phyloP scores from a whole-genome alignment of 1,139 yeast species.

The Magnusiomyces sp. region DNA sequence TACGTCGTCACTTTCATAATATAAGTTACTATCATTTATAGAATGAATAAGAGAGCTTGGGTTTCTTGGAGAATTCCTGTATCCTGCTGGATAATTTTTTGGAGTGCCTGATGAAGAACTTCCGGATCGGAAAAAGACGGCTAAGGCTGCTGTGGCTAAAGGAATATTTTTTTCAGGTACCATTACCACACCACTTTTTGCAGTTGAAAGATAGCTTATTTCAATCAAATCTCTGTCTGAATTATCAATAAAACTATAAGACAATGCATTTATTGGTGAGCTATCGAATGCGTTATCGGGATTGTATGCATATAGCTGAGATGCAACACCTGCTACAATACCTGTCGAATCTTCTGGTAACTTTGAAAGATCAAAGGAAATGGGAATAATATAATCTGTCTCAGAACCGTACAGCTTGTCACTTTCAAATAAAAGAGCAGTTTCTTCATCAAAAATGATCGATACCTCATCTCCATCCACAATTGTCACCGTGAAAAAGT shows the following conservation, averaged over 20 bases:
- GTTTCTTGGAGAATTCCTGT: too few relatives aligned
- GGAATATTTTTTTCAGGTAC: slow-evolving; percentile 46
- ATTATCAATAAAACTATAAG: neutral
- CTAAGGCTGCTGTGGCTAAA: slow-evolving; percentile 13
- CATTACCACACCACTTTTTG: slow-evolving; percentile 52
- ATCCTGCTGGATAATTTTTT: too few relatives aligned
- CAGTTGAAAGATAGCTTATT: slow-evolving; percentile 57
- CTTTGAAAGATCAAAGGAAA: slow-evolving; percentile 46
- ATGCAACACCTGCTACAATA: slow-evolving; percentile 58
- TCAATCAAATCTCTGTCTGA: slow-evolving; percentile 18
- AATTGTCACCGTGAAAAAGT: slow-evolving; percentile 53
- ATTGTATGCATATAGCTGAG: slow-evolving; percentile 1
- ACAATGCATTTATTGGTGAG: neutral
- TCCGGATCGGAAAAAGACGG: too few relatives aligned
- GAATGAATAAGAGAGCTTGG: too few relatives aligned
- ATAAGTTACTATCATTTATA: too few relatives aligned
- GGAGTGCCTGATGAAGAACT: too few relatives aligned
- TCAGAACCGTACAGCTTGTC: slow-evolving; percentile 47
- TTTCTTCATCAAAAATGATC: slow-evolving; percentile 39
- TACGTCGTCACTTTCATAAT: too few relatives aligned
- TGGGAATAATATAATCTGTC: slow-evolving; percentile 50
- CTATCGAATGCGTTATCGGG: neutral
- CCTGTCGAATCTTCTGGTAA: slow-evolving; percentile 58
- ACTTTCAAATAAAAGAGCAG: slow-evolving; percentile 28
- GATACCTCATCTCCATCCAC: slow-evolving; percentile 47